A percentile compares a stretch with the other conserved stretches of the same genome.
These are phyloP conservation scores for Suillus brevipes DNA, from an alignment of 768 basidiomycete species.

Conservation along the genomic window DNA sequence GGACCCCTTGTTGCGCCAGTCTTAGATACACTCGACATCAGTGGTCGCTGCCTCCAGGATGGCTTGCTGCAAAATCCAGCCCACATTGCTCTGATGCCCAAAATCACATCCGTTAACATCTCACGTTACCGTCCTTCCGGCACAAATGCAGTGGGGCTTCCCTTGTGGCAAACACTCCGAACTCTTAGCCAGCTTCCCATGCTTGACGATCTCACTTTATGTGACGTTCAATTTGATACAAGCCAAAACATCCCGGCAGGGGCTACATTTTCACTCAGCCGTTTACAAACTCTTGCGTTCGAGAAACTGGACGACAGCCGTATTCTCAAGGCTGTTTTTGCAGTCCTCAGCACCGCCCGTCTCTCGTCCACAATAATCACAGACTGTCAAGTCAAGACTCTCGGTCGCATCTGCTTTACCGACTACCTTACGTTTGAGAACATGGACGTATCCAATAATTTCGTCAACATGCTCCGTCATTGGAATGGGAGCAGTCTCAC, in stretches of 20 bases:
- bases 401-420: neutral
- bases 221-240: neutral
- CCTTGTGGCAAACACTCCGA: neutral
- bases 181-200: neutral
- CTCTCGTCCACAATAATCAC: conserved; percentile 3
- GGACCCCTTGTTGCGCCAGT: neutral
- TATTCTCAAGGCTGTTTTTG: neutral
- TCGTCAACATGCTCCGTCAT: neutral
- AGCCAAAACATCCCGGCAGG: neutral
- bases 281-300: conserved; percentile 1
- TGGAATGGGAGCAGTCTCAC: neutral
- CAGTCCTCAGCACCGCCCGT: neutral
- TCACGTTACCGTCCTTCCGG: neutral
- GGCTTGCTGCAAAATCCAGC: neutral
- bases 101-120: neutral
- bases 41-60: neutral
- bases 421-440: conserved; percentile 3
- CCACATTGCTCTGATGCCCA: neutral
- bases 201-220: conserved; percentile 4
- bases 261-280: neutral
- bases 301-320: conserved; percentile 2
- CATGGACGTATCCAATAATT: neutral
- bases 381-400: neutral
- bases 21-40: neutral
- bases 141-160: neutral